Percentiles rank a stretch among this genome's conserved stretches.
phyloP scores from a whole-genome alignment of 495 filamentous ascomycete genomes.

The Penicillium lagena region DNA sequence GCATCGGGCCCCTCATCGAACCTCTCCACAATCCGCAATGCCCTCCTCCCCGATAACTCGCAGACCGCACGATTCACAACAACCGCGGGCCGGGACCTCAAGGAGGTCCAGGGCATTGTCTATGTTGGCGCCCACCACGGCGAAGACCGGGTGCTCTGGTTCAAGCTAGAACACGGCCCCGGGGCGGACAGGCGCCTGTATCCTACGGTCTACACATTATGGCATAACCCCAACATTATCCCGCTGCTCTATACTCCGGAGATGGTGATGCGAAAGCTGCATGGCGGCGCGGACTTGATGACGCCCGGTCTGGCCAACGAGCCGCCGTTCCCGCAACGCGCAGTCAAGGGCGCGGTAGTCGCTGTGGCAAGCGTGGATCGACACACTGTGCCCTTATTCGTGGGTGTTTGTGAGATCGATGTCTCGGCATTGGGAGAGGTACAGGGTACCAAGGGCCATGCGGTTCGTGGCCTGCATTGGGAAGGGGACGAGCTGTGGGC shows the following conservation, averaged over 20 bases:
- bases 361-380: slow-evolving; percentile 59
- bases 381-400: slow-evolving; percentile 56
- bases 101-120: slow-evolving; percentile 56
- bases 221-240: slow-evolving; percentile 56
- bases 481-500: slow-evolving; percentile 68
- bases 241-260: slow-evolving; percentile 59
- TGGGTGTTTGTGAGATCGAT: slow-evolving; percentile 65
- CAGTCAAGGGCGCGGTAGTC: slow-evolving; percentile 56
- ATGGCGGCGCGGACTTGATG: slow-evolving; percentile 67
- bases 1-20: slow-evolving; percentile 29
- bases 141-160: slow-evolving; percentile 66
- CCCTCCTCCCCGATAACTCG: slow-evolving; percentile 58
- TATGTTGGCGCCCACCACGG: slow-evolving; percentile 56
- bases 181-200: slow-evolving; percentile 45
- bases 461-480: slow-evolving; percentile 65
- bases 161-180: slow-evolving; percentile 55
- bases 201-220: slow-evolving; percentile 65
- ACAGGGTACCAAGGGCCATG: slow-evolving; percentile 59
- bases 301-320: slow-evolving; percentile 64
- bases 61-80: slow-evolving; percentile 64
- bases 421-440: slow-evolving; percentile 51
- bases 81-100: slow-evolving; percentile 59
- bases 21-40: slow-evolving; percentile 51
- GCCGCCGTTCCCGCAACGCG: slow-evolving; percentile 58
- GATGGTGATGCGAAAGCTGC: slow-evolving; percentile 58